These are phyloP conservation scores for Metschnikowia baotianmanensis DNA, from an alignment of 805 yeast species.

Conservation along the genomic window DNA sequence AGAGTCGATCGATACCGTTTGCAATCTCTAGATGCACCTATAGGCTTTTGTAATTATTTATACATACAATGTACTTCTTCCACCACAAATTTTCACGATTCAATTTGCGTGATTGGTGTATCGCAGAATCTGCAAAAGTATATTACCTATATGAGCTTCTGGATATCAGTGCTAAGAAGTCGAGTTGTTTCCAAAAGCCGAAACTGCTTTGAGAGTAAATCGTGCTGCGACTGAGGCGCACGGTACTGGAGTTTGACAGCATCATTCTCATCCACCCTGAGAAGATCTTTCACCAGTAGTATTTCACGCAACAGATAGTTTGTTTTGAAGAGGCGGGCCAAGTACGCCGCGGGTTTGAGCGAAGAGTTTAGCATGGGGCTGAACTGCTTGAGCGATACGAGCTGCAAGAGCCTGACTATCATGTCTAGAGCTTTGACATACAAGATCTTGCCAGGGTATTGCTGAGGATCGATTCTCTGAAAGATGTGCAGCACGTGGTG, in stretches of 20 bases:
- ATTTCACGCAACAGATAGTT: conserved; percentile 12
- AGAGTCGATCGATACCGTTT: too few relatives aligned
- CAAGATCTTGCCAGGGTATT: conserved; percentile 15
- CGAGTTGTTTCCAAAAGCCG: conserved; percentile 10
- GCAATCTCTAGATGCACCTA: too few relatives aligned
- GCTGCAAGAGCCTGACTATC: conserved; percentile 14
- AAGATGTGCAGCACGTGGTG: conserved; percentile 11
- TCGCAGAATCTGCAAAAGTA: neutral
- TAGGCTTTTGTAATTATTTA: too few relatives aligned
- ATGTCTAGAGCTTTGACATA: conserved; percentile 17
- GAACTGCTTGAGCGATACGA: conserved; percentile 12
- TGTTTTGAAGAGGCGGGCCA: conserved; percentile 8
- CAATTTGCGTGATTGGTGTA: neutral
- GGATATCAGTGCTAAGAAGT: conserved; percentile 10
- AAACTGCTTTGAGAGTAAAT: conserved; percentile 5
- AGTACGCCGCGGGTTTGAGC: conserved; percentile 1
- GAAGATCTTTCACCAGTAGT: conserved; percentile 9
- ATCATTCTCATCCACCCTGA: conserved; percentile 2
- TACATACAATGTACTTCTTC: too few relatives aligned
- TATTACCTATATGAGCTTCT: conserved; percentile 1
- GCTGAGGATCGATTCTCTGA: conserved; percentile 12
- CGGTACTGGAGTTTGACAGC: neutral
- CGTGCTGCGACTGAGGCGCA: conserved; percentile 5
- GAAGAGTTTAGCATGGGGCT: conserved; percentile 1
- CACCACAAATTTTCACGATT: too few relatives aligned